phyloP scores from a whole-genome alignment of 1,284 basidiomycete species.

The Puccinia polysora region DNA sequence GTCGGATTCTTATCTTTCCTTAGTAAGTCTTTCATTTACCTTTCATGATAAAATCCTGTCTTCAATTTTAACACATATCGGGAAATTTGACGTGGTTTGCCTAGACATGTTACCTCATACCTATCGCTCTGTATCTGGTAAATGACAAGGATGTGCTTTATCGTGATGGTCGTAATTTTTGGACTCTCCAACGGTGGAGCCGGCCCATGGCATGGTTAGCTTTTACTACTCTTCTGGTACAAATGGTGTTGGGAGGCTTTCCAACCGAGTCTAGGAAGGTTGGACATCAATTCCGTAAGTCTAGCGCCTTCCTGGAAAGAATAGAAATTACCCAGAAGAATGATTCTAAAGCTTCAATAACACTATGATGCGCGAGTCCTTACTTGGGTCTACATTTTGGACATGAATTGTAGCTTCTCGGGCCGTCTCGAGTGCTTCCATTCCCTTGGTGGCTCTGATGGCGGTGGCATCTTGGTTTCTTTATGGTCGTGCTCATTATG shows the following conservation, averaged over 20 bases:
- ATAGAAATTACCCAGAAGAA: too few relatives aligned
- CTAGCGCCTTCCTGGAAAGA: not conserved
- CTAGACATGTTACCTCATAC: conserved; percentile 13
- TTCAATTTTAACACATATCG: not conserved
- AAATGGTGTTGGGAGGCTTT: conserved; percentile 16
- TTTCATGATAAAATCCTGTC: not conserved
- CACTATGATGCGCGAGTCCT: too few relatives aligned
- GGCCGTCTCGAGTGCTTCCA: conserved; percentile 29
- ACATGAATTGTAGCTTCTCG: not conserved
- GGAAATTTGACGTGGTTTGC: too few relatives aligned
- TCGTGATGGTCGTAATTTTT: conserved; percentile 10
- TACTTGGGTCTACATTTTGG: not conserved
- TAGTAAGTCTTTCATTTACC: not conserved
- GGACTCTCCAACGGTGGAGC: not conserved
- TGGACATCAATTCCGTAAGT: conserved; percentile 24
- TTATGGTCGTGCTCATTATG: too few relatives aligned
- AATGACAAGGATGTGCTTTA: conserved; percentile 15
- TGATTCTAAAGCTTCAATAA: too few relatives aligned
- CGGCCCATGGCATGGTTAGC: conserved; percentile 33
- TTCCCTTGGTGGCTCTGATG: conserved; percentile 36
- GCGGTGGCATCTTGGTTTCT: too few relatives aligned
- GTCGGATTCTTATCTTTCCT: conserved; percentile 26
- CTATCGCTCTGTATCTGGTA: not conserved
- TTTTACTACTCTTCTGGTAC: conserved; percentile 21
- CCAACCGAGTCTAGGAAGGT: conserved; percentile 9